Evolutionary conservation across 1,284 basidiomycete genomes (phyloP), one percentile per base, ranked within the genome.

Genomic region (Grifola frondosa): DNA sequence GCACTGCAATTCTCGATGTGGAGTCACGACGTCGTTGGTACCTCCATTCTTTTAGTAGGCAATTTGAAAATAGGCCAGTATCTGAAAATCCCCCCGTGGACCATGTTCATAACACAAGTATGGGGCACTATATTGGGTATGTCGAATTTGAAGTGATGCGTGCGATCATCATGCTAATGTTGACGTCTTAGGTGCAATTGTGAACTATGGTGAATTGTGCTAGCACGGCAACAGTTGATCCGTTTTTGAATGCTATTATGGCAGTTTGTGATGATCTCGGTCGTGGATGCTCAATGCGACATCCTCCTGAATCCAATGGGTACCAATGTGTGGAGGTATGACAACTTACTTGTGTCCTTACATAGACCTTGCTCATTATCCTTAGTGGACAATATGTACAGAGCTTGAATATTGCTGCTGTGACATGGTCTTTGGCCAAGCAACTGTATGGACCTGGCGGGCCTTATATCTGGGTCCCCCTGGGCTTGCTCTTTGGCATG

Each of bases 61-160:
- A 75, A 88, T 57, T 68, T 89, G 37, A 89, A 89, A 65, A 71
- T 89, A 49, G 85, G 84, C 3, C 84, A 88, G 57, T 88, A 89
- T 64, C 64, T 84, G 44, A 88, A 89, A 68, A 75, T 90, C 38
- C 84, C 86, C 21, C 85, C 88, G 20, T 75, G 83, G 12, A 68
- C 75, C 32, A 84, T 84, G 69, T 86, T 88, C 62, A 53, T 77
- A 19, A 77, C 80, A 5, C 85, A 88, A 60, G 61, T 84, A 16
- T 77, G 80, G 67, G 84, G 82, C 6, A 80, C 82, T 0, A 68
- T 84, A 26, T 67, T 85, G 30, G 81, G 81, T 38, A 62, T 37
- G 52, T 21, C 10, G 6, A 12, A 12, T 13, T 15, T 11, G 6
- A 25, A 20, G 19, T 17, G 17, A n/a, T 20, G 21, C 17, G 3